Evolutionary conservation across 2,329 filamentous ascomycete genomes (phyloP).

Genomic region (Microsporum canis): DNA sequence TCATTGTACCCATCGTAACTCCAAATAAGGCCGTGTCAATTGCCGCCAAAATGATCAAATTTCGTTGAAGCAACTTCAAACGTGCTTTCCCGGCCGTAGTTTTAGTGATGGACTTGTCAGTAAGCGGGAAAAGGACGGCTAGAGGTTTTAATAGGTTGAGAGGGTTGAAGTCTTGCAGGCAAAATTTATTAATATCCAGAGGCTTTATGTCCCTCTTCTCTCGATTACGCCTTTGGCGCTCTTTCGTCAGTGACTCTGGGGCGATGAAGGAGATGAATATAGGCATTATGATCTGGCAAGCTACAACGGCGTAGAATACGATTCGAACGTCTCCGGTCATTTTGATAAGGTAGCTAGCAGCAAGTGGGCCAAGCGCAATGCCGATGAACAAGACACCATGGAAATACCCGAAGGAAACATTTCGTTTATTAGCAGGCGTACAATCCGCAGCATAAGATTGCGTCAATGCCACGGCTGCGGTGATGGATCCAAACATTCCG

Average conservation of each 20-base stretch:
- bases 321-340: constrained; percentile 61
- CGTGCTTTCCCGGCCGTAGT: constrained; percentile 45
- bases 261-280: constrained; percentile 58
- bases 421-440: constrained; percentile 65
- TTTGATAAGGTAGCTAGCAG: constrained; percentile 70
- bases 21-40: constrained; percentile 76
- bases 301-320: constrained; percentile 75
- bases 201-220: constrained; percentile 49
- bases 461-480: constrained; percentile 63
- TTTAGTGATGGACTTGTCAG: constrained; percentile 20
- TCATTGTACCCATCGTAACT: constrained; percentile 65
- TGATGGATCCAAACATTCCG: constrained; percentile 80
- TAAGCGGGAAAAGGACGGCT: constrained; percentile 60
- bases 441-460: constrained; percentile 88
- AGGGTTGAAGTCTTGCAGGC: constrained; percentile 29
- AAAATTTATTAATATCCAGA: constrained; percentile 23
- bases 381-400: constrained; percentile 81
- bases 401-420: constrained; percentile 77
- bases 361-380: constrained; percentile 73
- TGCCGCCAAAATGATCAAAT: constrained; percentile 67
- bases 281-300: constrained; percentile 62
- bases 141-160: constrained; percentile 66
- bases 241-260: constrained; percentile 72
- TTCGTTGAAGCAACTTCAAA: constrained; percentile 54
- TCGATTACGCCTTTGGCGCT: constrained; percentile 57